Base-by-base conservation (phyloP, 176 grass and related monocot species). In the Oropetium thomaeum region DNA sequence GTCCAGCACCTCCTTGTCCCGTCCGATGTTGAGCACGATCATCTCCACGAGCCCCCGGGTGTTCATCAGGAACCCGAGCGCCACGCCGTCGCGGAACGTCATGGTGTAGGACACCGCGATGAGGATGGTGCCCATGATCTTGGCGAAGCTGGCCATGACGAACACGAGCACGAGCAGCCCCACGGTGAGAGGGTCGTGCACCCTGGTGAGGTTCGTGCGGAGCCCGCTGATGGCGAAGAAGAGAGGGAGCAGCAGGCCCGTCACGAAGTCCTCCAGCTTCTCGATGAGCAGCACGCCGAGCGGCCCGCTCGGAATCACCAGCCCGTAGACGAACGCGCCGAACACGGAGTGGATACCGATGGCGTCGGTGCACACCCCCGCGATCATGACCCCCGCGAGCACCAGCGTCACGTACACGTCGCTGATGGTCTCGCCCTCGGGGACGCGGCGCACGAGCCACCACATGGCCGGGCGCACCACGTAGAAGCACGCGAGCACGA, bases 61-160 rank as follows among this genome's bases (percentile, higher is more conserved):
- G 84, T 90, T 90, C 91, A 90, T 93, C 10, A 93, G 72, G 54
- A 93, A 90, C 1, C 87, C 87, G 14, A 93, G 91, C 1, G 87
- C 64, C 1, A 90, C 31, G 12, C 84, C 91, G 42, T 93, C 87
- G 3, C 84, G 70, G 45, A 85, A 87, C 6, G 87, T 87, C 60
- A 87, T 90, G 48, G 28, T 72, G 79, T 90, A 90, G 16, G 87
- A 47, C 10, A 78, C 61, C 4, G 87, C 84, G 45, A 87, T 76
- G 67, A 93, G 38, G 70, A 90, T 71, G 70, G 87, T 90, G 19
- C 83, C 87, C 30, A 84, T 72, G 62, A 93, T 76, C 77, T 93
- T 93, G 22, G 77, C 91, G n/a, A 93, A 61, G 76, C 84, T 87
- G 9, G 91, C 87, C 67, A 93, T 79, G 28, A 75, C 41, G 60